These are phyloP conservation scores for Fraxinus angustifolia DNA, from an alignment of 305 asterid species.

Conservation along the genomic window DNA sequence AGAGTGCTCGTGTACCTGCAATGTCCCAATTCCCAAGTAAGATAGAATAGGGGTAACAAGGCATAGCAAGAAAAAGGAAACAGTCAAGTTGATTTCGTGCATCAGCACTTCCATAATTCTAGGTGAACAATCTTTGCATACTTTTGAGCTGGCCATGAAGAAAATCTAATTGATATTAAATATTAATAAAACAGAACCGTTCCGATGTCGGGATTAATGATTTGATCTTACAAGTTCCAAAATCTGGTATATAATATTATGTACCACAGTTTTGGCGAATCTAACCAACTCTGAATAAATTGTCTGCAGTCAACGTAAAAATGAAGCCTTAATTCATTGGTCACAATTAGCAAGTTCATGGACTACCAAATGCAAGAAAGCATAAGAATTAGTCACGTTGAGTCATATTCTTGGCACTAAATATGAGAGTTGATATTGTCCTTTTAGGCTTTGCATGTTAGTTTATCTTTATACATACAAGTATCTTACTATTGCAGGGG, in stretches of 20 bases:
- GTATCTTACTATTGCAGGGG: not conserved
- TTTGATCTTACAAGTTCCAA: not conserved
- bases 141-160: not conserved
- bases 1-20: conserved; percentile 86
- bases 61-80: conserved; percentile 7
- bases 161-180: not conserved
- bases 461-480: not conserved
- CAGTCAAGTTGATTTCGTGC: not conserved
- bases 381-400: not conserved
- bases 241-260: not conserved
- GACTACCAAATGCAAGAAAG: not conserved
- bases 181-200: not conserved
- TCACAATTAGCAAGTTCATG: not conserved
- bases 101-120: not conserved
- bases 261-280: not conserved
- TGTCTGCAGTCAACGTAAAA: not conserved
- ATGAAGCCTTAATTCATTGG: not conserved
- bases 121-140: not conserved
- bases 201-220: not conserved
- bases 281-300: not conserved
- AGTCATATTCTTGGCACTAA: not conserved
- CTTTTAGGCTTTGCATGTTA: not conserved
- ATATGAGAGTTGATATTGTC: not conserved
- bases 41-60: not conserved
- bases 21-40: conserved; percentile 15